Evolutionary conservation across 2,329 filamentous ascomycete genomes (phyloP), one percentile per base, ranked within the genome.

Genomic region (Clonostachys chloroleuca): DNA sequence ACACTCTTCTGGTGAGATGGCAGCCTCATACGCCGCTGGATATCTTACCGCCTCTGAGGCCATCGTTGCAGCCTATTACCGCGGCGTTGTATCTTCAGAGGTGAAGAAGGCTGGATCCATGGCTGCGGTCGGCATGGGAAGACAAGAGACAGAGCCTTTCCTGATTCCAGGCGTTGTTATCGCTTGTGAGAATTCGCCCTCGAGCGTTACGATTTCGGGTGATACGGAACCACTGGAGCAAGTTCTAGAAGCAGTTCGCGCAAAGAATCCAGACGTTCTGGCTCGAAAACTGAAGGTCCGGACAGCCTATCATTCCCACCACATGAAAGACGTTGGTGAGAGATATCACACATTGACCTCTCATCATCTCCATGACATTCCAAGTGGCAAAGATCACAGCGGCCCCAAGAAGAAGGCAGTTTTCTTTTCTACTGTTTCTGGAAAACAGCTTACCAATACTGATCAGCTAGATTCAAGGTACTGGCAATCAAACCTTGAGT

Each of bases 61-160:
- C 42, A 70, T 78, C 58, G 62, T 66, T 1, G 66, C 75, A 12
- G 77, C 77, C 2, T 82, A 80, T 56, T 68, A 71, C 52, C 63
- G 73, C 14, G 74, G 71, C 2, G 63, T 68, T 30, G 65, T 73
- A n/a, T 65, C 52, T 0, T 39, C 42, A 2, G 63, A 48, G 74
- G 24, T 30, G 10, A 30, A 30, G 24, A 46, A 47, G 2, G 12
- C 34, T 7, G 78, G 78, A 0, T 61, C 69, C 8, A 46, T 46
- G 44, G 35, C 36, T 14, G 44, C 36, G 3, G 20, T 46, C 8
- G 34, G 35, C 2, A 12, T 40, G n/a, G 44, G 44, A 10, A n/a
- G 12, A 9, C 18, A 46, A 5, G n/a, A 46, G 14, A 37, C 33
- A 1, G 14, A 16, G 8, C 14, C 14, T 34, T 17, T 40, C 36